These are phyloP conservation scores for Entamoeba histolytica DNA, from an alignment of 208 protist genomes.

Conservation along the genomic window DNA sequence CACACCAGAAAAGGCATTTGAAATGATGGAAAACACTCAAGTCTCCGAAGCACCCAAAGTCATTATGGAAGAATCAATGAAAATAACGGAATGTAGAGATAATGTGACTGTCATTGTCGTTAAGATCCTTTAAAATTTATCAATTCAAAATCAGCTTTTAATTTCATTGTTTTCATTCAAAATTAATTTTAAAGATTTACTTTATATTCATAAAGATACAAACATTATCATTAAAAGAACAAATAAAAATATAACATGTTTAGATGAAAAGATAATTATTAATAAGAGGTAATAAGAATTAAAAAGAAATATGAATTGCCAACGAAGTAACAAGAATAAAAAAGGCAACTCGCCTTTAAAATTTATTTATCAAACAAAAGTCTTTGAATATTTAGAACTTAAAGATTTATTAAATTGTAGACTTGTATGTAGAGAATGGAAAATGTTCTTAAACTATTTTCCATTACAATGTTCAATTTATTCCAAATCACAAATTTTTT, in stretches of 20 bases:
- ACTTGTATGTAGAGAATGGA: neutral
- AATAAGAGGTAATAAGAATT: too few relatives aligned
- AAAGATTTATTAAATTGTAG: neutral
- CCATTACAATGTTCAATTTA: neutral
- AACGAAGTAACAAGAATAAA: neutral
- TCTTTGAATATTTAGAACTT: neutral
- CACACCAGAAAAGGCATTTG: neutral
- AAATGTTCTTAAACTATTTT: neutral
- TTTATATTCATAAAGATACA: too few relatives aligned
- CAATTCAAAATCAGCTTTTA: too few relatives aligned
- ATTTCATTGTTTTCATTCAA: too few relatives aligned
- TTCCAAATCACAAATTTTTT: neutral
- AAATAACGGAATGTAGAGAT: neutral
- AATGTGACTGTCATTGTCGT: neutral
- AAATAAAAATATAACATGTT: too few relatives aligned
- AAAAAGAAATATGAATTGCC: too few relatives aligned
- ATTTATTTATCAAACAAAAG: neutral
- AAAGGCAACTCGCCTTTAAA: neutral
- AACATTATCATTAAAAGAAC: too few relatives aligned
- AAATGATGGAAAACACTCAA: neutral
- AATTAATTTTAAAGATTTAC: too few relatives aligned
- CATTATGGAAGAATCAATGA: neutral
- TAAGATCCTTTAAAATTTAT: neutral
- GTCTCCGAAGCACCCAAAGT: neutral
- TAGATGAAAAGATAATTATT: too few relatives aligned